Percentiles rank a stretch among this genome's conserved stretches.
phyloP scores from a whole-genome alignment of 108 stramenopile species.

The Nannochloropsis salina region DNA sequence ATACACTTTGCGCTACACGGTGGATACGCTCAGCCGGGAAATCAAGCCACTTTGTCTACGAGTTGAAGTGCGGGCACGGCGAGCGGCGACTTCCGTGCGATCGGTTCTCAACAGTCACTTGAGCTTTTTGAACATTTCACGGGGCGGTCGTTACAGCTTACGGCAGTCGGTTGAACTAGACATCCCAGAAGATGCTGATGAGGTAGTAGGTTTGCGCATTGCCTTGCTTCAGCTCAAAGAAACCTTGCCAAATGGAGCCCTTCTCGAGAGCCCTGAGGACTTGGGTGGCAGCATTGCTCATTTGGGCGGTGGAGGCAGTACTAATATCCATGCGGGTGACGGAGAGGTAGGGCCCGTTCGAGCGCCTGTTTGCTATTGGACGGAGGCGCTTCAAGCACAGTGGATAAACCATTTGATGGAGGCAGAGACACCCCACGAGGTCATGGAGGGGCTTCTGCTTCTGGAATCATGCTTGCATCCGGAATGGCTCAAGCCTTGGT shows the following conservation, averaged over 20 bases:
- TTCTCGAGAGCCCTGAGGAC: not conserved
- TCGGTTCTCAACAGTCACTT: not conserved
- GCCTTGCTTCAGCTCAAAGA: not conserved
- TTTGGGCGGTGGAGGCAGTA: not conserved
- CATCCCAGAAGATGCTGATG: not conserved
- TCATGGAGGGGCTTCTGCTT: conserved; percentile 42
- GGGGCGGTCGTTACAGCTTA: not conserved
- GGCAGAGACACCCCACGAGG: conserved; percentile 24
- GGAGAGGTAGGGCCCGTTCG: not conserved
- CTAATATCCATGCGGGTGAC: not conserved
- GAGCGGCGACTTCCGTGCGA: not conserved
- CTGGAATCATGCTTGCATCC: conserved; percentile 43
- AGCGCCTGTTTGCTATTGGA: conserved; percentile 3
- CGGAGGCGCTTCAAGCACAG: not conserved
- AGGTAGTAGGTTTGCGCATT: conserved; percentile 14
- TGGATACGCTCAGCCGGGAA: not conserved
- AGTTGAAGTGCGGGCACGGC: not conserved
- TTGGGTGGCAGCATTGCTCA: not conserved
- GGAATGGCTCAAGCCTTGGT: conserved; percentile 44
- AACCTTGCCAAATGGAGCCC: not conserved
- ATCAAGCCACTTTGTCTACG: conserved; percentile 19
- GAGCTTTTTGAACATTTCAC: not conserved
- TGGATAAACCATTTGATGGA: conserved; percentile 18
- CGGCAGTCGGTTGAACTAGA: not conserved
- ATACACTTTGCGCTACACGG: not conserved